phyloP scores from a whole-genome alignment of 345 rosid species.

The Balakata baccata region DNA sequence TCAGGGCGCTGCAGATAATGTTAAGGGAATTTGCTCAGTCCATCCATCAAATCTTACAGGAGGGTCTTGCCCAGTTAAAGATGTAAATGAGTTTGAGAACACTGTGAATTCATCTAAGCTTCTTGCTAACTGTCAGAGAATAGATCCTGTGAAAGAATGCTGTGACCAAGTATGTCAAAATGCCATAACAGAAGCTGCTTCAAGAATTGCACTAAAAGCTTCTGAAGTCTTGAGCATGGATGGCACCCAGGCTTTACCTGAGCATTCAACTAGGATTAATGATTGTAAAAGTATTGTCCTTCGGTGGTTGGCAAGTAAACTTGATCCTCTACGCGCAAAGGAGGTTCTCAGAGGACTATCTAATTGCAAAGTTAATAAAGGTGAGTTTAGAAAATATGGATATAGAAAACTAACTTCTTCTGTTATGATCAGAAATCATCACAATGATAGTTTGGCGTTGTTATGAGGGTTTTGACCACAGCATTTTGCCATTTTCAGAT shows the following conservation, averaged over 20 bases:
- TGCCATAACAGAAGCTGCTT: constrained; percentile 82
- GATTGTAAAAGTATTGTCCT: constrained; percentile 71
- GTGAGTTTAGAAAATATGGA: constrained; percentile 35
- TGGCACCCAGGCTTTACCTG: constrained; percentile 40
- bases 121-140: constrained; percentile 66
- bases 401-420: background rate
- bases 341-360: constrained; percentile 78
- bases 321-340: constrained; percentile 57
- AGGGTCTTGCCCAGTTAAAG: constrained; percentile 78
- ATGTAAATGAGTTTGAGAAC: constrained; percentile 64
- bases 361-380: constrained; percentile 80
- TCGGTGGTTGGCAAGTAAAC: constrained; percentile 87
- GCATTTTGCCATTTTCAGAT: background rate
- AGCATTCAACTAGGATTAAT: constrained; percentile 52
- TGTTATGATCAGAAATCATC: background rate
- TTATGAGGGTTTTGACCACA: background rate
- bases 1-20: constrained; percentile 62
- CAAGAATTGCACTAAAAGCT: constrained; percentile 54
- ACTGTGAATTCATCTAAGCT: constrained; percentile 63
- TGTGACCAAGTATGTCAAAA: constrained; percentile 75
- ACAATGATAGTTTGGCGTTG: background rate
- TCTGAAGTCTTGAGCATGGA: constrained; percentile 39
- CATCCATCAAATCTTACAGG: constrained; percentile 72
- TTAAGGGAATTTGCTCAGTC: constrained; percentile 55
- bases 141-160: constrained; percentile 91